phyloP scores from a whole-genome alignment of 1,284 basidiomycete species.

The Chalciporus sp. region DNA sequence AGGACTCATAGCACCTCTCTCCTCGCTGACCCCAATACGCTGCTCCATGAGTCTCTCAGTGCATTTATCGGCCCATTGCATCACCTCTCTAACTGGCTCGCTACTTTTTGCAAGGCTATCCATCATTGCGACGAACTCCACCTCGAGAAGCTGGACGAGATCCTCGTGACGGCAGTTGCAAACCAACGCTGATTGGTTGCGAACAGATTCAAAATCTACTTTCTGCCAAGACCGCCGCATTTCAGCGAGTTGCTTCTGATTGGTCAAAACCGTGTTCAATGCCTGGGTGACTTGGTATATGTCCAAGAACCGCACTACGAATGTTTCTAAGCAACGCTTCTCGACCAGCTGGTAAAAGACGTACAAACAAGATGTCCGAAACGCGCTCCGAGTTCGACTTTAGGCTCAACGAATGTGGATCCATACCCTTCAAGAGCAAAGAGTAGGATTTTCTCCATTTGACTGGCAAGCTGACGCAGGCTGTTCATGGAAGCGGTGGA shows the following conservation, averaged over 20 bases:
- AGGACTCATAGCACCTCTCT: constrained; percentile 81
- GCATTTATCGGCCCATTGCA: constrained; percentile 87
- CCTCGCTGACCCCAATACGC: constrained; percentile 60
- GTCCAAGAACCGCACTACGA: constrained; percentile 80
- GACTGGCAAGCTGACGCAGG: constrained; percentile 81
- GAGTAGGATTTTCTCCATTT: constrained; percentile 87
- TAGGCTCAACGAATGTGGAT: constrained; percentile 88
- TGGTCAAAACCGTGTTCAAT: constrained; percentile 80
- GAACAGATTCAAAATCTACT: constrained; percentile 86
- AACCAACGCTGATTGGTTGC: constrained; percentile 87
- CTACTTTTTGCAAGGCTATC: constrained; percentile 69
- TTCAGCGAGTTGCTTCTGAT: constrained; percentile 79
- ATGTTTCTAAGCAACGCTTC: constrained; percentile 11
- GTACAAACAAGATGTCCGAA: constrained; percentile 86
- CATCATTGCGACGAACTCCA: constrained; percentile 79
- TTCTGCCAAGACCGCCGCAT: constrained; percentile 87
- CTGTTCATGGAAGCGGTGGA: constrained; percentile 65
- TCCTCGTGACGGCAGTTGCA: constrained; percentile 91
- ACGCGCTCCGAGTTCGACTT: constrained; percentile 84
- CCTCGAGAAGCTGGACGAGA: constrained; percentile 78
- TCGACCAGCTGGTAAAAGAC: constrained; percentile 36
- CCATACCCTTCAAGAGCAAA: constrained; percentile 80
- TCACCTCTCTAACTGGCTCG: constrained; percentile 84
- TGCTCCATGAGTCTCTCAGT: constrained; percentile 80
- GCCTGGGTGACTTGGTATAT: constrained; percentile 90